These are phyloP conservation scores for Avena sativa DNA, from an alignment of 176 grass and related monocot genomes.

Conservation along the genomic window DNA sequence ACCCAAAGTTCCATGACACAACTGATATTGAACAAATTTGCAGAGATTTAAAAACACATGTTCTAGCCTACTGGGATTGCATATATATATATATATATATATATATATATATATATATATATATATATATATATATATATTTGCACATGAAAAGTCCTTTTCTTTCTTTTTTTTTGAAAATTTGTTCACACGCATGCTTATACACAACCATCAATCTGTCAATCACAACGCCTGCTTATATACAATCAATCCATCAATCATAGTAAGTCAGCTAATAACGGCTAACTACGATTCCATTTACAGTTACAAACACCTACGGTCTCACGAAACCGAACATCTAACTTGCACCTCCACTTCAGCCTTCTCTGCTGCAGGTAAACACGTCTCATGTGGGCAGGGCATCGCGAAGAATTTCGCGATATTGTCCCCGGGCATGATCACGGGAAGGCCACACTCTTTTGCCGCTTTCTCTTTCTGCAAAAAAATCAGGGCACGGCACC, in stretches of 20 bases:
- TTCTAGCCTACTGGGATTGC: background rate
- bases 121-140: background rate
- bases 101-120: background rate
- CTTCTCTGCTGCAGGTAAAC: slow-evolving; percentile 27
- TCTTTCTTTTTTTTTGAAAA: background rate
- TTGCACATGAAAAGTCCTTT: background rate
- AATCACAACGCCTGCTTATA: slow-evolving; percentile 7
- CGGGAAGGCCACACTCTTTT: slow-evolving; percentile 66
- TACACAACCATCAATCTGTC: slow-evolving; percentile 6
- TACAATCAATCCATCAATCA: slow-evolving; percentile 26
- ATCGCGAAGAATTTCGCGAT: slow-evolving; percentile 84
- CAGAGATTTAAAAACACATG: background rate
- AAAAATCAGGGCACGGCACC: background rate
- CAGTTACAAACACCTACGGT: slow-evolving; percentile 29
- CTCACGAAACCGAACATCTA: slow-evolving; percentile 26
- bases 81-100: background rate
- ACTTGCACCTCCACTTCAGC: slow-evolving; percentile 18
- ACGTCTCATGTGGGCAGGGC: slow-evolving; percentile 64
- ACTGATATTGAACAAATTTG: background rate
- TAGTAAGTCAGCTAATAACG: slow-evolving; percentile 19
- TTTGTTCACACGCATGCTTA: slow-evolving; percentile 30
- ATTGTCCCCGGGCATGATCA: slow-evolving; percentile 90
- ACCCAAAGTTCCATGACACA: background rate
- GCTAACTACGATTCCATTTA: slow-evolving; percentile 31
- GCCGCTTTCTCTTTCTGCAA: slow-evolving; percentile 53